Evolutionary conservation across 805 yeast genomes (phyloP).

Genomic region (Ogataea pilisensis): DNA sequence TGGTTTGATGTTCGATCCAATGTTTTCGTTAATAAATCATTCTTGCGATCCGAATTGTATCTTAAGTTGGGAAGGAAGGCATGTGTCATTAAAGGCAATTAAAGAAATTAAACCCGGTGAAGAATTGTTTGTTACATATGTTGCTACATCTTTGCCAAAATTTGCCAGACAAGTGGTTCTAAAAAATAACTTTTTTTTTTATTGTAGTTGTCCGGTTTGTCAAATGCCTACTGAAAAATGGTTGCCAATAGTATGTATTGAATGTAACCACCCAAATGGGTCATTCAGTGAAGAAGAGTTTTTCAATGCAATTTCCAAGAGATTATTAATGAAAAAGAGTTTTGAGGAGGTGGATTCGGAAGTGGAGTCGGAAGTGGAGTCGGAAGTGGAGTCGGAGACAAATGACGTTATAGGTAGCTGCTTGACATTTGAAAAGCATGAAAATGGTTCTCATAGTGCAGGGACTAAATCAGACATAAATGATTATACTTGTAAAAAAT

Average conservation of each 20-base stretch:
- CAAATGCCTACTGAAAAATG: conserved; percentile 21
- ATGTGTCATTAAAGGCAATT: conserved; percentile 19
- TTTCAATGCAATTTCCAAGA: too few species aligned
- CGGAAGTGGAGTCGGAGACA: too few species aligned
- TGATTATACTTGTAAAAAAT: conserved; percentile 2
- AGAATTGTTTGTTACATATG: conserved; percentile 32
- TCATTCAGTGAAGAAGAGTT: conserved; percentile 9
- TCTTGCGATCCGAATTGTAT: conserved; percentile 36
- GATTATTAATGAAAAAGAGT: neutral
- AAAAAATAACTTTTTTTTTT: conserved; percentile 30
- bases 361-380: neutral
- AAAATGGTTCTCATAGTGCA: too few species aligned
- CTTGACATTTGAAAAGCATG: too few species aligned
- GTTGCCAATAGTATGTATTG: conserved; percentile 26
- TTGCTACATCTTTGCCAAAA: conserved; percentile 26
- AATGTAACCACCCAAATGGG: conserved; percentile 17
- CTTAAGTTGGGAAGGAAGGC: conserved; percentile 19
- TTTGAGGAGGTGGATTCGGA: neutral
- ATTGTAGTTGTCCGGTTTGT: conserved; percentile 33
- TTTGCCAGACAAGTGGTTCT: conserved; percentile 26
- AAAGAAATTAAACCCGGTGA: conserved; percentile 18
- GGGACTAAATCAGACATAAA: too few species aligned
- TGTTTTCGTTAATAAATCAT: conserved; percentile 37
- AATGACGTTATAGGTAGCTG: too few species aligned
- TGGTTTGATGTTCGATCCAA: conserved; percentile 36